Base-by-base conservation (phyloP, 495 filamentous ascomycete species). In the Penicillium egyptiacum region DNA sequence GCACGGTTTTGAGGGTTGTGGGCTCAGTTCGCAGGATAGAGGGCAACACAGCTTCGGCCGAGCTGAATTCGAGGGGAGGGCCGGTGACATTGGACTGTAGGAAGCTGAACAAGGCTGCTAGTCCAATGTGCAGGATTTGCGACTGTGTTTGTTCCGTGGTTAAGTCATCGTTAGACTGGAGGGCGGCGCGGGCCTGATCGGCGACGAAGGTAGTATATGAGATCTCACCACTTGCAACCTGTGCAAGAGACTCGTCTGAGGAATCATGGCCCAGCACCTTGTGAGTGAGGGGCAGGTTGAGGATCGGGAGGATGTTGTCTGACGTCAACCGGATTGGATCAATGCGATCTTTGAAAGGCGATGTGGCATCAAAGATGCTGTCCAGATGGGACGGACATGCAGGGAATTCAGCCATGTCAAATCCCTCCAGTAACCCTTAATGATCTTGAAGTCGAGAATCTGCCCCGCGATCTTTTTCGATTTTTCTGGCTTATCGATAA, bases 71-170 rank as follows among this genome's bases (percentile, higher is more conserved):
- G n/a, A 90, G 74, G 1, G 86, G 84, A 22, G 92, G 95, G 0
- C 94, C 94, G 14, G 94, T 97, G 50, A 97, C 88, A 69, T 91
- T 98, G 1, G 86, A 86, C 61, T 98, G 94, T 20, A 97, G 70
- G 69, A 98, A 98, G n/a, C 84, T 82, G 64, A 89, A 81, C 20
- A 97, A 77, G 0, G 91, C 86, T 2, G 87, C 86, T 16, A 88
- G 73, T 19, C 84, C 91, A 43, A 94, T 72, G 22, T 80, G 70
- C 44, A 87, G 70, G 30, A 85, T 33, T 47, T 75, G 75, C 7
- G 74, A 78, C 47, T 68, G 65, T 50, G 62, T 68, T 62, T 74
- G 69, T 53, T 70, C 64, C 9, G 54, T 5, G 8, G 67, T 70
- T 31, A 70, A 50, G 19, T 60, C 74, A 43, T 71, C 64, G 44